Evolutionary conservation across 305 asterid genomes (phyloP).

Genomic region (Nicotiana rustica): DNA sequence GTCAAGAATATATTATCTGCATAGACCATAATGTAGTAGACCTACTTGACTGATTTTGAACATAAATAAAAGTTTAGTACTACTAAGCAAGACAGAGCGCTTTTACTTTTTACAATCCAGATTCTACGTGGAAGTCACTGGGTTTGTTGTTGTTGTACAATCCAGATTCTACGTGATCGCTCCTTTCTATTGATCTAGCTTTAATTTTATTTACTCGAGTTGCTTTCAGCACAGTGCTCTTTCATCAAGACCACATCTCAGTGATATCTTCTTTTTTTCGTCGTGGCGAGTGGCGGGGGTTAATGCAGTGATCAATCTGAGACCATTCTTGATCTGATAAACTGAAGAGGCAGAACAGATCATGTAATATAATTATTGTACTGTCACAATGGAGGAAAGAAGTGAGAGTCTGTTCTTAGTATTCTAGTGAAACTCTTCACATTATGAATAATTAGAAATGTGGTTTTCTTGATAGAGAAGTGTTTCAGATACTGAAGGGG

Average conservation of each 20-base stretch:
- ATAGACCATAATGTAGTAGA: not conserved
- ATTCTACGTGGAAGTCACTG: not conserved
- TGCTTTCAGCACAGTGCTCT: not conserved
- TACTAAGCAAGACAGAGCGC: not conserved
- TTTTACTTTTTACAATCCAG: not conserved
- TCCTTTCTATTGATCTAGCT: slow-evolving; percentile 12
- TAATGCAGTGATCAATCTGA: not conserved
- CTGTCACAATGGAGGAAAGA: not conserved
- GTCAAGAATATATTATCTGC: not conserved
- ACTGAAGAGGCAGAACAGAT: not conserved
- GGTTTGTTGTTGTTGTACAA: not conserved
- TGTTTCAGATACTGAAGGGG: not conserved
- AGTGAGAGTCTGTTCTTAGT: not conserved
- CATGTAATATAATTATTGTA: not conserved
- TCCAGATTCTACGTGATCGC: not conserved
- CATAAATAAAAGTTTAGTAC: not conserved
- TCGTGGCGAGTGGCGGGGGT: not conserved
- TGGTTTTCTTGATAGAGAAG: not conserved
- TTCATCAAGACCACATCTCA: slow-evolving; percentile 2
- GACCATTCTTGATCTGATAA: not conserved
- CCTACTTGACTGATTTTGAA: slow-evolving; percentile 8
- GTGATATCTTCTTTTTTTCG: not conserved
- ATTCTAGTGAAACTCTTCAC: not conserved
- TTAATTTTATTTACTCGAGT: not conserved
- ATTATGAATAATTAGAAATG: not conserved